A percentile compares a stretch with the other conserved stretches of the same genome.
Evolutionary conservation across 2,329 filamentous ascomycete species (phyloP).

Genomic region (Ceratocystis cubensis): DNA sequence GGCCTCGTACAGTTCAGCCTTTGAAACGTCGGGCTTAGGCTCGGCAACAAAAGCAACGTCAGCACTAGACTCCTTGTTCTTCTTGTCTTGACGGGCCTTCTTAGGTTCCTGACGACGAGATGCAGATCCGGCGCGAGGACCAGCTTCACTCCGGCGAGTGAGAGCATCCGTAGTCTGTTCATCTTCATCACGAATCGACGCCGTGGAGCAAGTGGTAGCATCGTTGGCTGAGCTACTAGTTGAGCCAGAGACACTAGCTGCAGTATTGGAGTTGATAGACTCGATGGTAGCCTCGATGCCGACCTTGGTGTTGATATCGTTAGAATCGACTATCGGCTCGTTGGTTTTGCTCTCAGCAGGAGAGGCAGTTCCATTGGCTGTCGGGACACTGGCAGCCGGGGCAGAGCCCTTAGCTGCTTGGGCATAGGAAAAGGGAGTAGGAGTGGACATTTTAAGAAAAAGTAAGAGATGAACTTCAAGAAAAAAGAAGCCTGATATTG

Average conservation of each 20-base stretch:
- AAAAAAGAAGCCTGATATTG: slow-evolving; percentile 3
- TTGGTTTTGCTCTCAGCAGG: slow-evolving; percentile 3
- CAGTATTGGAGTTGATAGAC: slow-evolving; percentile 14
- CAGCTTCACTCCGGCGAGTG: slow-evolving; percentile 31
- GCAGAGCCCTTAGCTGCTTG: slow-evolving; percentile 66
- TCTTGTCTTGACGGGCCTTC: slow-evolving; percentile 48
- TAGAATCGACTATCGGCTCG: slow-evolving; percentile 17
- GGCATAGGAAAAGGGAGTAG: slow-evolving; percentile 75
- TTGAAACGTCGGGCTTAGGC: slow-evolving; percentile 44
- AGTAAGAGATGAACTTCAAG: neutral
- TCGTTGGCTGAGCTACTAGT: slow-evolving; percentile 22
- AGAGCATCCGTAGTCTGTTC: slow-evolving; percentile 31
- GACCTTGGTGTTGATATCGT: slow-evolving; percentile 15
- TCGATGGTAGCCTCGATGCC: slow-evolving; percentile 9
- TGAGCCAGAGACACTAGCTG: slow-evolving; percentile 21
- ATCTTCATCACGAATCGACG: slow-evolving; percentile 33
- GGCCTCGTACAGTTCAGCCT: slow-evolving; percentile 62
- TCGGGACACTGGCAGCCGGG: slow-evolving; percentile 6
- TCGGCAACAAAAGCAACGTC: slow-evolving; percentile 26
- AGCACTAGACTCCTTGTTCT: slow-evolving; percentile 33
- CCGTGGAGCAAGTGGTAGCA: slow-evolving; percentile 27
- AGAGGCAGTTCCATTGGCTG: slow-evolving; percentile 8
- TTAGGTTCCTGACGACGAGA: slow-evolving; percentile 27
- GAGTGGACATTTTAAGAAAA: slow-evolving; percentile 35
- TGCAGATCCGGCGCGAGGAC: slow-evolving; percentile 11